These are phyloP conservation scores for Magnolia kwangsiensis DNA, from an alignment of 164 flowering plant genomes.

Conservation along the genomic window DNA sequence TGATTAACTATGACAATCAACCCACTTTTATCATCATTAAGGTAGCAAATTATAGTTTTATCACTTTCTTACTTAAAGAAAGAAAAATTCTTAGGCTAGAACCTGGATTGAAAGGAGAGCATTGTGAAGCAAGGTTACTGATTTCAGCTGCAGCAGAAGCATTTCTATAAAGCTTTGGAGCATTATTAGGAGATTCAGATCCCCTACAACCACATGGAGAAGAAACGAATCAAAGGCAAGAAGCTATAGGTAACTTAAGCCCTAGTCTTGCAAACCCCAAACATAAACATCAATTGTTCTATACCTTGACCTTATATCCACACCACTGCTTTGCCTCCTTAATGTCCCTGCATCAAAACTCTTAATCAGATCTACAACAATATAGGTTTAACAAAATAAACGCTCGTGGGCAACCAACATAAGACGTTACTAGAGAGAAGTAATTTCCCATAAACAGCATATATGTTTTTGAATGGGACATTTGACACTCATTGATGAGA, in stretches of 20 bases:
- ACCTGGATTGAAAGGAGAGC: conserved; percentile 56
- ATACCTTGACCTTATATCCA: conserved; percentile 65
- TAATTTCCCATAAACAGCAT: too few species aligned
- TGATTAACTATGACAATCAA: neutral
- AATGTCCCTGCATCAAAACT: conserved; percentile 48
- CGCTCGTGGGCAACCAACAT: neutral
- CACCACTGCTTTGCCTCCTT: conserved; percentile 75
- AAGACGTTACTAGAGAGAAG: too few species aligned
- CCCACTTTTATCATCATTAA: neutral
- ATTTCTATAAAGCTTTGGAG: conserved; percentile 69
- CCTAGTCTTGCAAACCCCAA: neutral
- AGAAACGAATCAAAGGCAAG: neutral
- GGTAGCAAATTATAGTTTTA: neutral
- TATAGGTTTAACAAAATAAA: neutral
- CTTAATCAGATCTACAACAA: conserved; percentile 3
- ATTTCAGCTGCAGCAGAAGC: conserved; percentile 72
- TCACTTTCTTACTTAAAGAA: neutral
- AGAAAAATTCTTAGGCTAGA: neutral
- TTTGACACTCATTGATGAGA: too few species aligned
- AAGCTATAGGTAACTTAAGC: neutral
- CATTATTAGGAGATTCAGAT: conserved; percentile 34
- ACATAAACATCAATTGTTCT: neutral
- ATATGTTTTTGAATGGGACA: too few species aligned
- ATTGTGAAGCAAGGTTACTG: conserved; percentile 40
- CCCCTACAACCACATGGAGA: conserved; percentile 32